Evolutionary conservation across 495 filamentous ascomycete species (phyloP).

Genomic region (Entonaema liquescens): DNA sequence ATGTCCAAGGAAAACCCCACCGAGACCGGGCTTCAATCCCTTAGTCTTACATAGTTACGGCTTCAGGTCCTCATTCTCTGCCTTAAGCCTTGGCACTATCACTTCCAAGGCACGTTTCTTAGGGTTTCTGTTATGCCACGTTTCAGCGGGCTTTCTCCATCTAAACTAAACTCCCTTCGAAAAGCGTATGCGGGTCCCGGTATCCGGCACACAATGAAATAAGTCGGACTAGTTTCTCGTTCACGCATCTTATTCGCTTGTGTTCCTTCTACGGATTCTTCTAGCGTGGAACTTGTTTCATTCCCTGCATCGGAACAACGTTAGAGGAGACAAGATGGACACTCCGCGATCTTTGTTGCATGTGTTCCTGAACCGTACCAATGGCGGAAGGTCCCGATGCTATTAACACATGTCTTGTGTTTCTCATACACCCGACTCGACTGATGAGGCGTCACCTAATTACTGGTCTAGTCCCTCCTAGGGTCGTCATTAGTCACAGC

Average conservation of each 20-base stretch:
- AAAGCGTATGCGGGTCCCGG: constrained; percentile 22
- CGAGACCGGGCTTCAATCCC: constrained; percentile 29
- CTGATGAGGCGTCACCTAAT: constrained; percentile 33
- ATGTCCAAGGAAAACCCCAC: constrained; percentile 32
- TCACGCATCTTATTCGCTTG: constrained; percentile 23
- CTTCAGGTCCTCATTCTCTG: constrained; percentile 26
- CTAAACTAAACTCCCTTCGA: constrained; percentile 9
- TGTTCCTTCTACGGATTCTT: constrained; percentile 35
- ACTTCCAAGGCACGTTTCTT: constrained; percentile 36
- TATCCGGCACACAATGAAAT: constrained; percentile 24
- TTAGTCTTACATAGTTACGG: constrained; percentile 27
- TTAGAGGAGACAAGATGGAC: constrained; percentile 5
- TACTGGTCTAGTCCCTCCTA: constrained; percentile 26
- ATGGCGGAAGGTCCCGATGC: constrained; percentile 45
- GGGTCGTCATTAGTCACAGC: constrained; percentile 24
- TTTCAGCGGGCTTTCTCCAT: constrained; percentile 36
- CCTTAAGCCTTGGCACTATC: constrained; percentile 33
- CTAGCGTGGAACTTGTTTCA: constrained; percentile 40
- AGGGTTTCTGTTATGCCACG: constrained; percentile 41
- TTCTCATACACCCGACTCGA: constrained; percentile 33
- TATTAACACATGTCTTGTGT: constrained; percentile 36
- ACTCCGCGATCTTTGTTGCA: constrained; percentile 30
- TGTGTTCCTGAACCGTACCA: constrained; percentile 36
- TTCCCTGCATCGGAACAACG: constrained; percentile 35
- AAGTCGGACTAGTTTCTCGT: constrained; percentile 33